A percentile compares a stretch with the other conserved stretches of the same genome.
Conservation (phyloP, 257 asterid species). For the Echium plantagineum region DNA sequence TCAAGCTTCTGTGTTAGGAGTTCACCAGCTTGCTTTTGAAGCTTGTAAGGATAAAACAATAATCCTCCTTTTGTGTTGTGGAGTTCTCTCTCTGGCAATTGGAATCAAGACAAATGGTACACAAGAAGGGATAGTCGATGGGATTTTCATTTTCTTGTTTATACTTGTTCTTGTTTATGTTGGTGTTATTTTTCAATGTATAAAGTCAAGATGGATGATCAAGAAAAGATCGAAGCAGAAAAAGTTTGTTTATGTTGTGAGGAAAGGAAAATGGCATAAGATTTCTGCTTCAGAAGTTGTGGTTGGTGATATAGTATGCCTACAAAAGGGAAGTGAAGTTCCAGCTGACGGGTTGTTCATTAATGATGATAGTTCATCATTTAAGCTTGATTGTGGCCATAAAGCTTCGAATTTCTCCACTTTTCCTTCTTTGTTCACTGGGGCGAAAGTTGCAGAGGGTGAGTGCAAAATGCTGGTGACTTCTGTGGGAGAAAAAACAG, state of each 20-base stretch:
- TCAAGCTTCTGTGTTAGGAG: neutral
- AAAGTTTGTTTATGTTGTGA: constrained; percentile 10
- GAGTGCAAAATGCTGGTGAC: constrained; percentile 25
- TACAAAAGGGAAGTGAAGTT: constrained; percentile 21
- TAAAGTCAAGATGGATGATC: constrained; percentile 8
- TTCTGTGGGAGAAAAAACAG: constrained; percentile 29
- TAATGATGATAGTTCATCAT: constrained; percentile 4
- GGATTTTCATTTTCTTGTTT: constrained; percentile 9
- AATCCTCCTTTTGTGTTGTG: constrained; percentile 28
- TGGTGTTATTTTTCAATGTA: constrained; percentile 8
- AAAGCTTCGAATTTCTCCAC: neutral
- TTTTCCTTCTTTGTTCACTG: constrained; percentile 13
- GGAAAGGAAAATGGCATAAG: constrained; percentile 9
- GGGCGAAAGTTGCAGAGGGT: constrained; percentile 18
- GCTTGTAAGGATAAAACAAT: constrained; percentile 23
- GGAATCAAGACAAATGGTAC: constrained; percentile 24
- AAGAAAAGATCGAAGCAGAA: constrained; percentile 8
- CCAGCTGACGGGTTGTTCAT: constrained; percentile 37
- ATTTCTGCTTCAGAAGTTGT: constrained; percentile 22
- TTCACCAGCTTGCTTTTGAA: constrained; percentile 8
- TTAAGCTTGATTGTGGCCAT: constrained; percentile 9
- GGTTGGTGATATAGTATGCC: constrained; percentile 30
- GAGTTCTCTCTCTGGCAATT: constrained; percentile 21
- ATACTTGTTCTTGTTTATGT: constrained; percentile 11
- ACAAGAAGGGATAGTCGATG: constrained; percentile 16